Base-by-base conservation (phyloP, 768 basidiomycete genomes). In the Tricholoma flavovirens region DNA sequence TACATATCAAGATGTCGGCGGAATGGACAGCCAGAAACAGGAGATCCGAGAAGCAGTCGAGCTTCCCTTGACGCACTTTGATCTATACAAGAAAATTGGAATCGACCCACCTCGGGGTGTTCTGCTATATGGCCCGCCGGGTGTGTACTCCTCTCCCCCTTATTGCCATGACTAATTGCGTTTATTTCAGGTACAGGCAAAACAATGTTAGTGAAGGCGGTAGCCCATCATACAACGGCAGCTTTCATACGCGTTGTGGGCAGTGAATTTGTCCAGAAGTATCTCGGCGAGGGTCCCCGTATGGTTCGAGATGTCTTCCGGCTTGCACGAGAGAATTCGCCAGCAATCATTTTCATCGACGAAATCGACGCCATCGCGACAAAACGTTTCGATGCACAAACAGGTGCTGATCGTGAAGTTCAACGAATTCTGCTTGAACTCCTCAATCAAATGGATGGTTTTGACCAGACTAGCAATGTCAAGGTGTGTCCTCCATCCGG, bases 281-380 rank as follows among this genome's bases (percentile, higher is more conserved):
- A 99, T 67, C 83, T 99, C 4, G 97, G 97, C 64, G 97, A 99
- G 77, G 97, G 97, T 32, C 97, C 97, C 40, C 91, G 97, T 60
- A 99, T 99, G 97, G 97, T 99, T 60, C 88, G 97, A 66, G 97
- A 99, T 68, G 97, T 99, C 53, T 99, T 99, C 80, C 84, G 97
- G 56, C 83, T 99, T 48, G 97, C 97, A 22, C 80, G 97, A 62
- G 97, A 99, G 72, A 99, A 99, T 69, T 80, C 95, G 0, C 97
- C 97, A 1, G 87, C 93, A 24, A 99, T 99, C 68, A 98, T 99
- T 72, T 99, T 99, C 77, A 98, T 99, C 67, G 97, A 98, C 71
- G 96, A 95, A 66, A 90, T 95, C 63, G 97, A 99, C 62, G 96
- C 97, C 17, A 99, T 99, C 69, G 97, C 97, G 3, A 98, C 97